Base-by-base conservation (phyloP, 2,329 filamentous ascomycete species). In the Camillea tinctor region DNA sequence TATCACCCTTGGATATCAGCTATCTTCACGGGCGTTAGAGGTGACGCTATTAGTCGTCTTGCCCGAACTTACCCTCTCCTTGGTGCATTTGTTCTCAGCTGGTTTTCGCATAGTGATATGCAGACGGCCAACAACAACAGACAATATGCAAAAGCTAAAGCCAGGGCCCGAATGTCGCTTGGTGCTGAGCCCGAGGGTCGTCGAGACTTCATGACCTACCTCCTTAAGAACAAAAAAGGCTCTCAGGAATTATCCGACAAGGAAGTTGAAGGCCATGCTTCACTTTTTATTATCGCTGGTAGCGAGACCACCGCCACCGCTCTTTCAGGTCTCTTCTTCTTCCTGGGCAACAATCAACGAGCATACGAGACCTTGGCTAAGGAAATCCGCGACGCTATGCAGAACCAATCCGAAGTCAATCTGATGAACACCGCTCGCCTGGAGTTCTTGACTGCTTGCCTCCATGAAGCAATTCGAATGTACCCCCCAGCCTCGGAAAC, bases 261-360 rank as follows among this genome's bases (percentile, higher is more conserved):
- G 13, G 36, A 44, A n/a, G n/a, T 44, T 44, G 5, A 5, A 17
- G 13, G 15, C 36, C 54, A 56, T 13, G 36, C 54, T 6, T 24
- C 44, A 11, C 15, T 24, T 21, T 15, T 56, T 2, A 44, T 56
- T 1, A 44, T 58, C 7, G 59, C 59, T 3, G 59, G 59, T 7
- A 61, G 56, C 17, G 56, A 58, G 6, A 58, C 53, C 2, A 61
- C 59, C 6, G 23, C 59, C 11, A 58, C 56, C 3, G 22, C 50
- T 4, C 13, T 61, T 5, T 11, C 56, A 15, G 15, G 55, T 2
- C 2, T 58, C 1, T 52, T 49, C 20, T 61, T 36, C 24, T 56
- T 53, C 19, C 5, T 61, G 7, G 22, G 52, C 1, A 11, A 4
- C 7, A 50, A 55, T 7, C 52, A 19, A 13, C 0, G 19, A 3